These are phyloP conservation scores for Cymbopogon flexuosus DNA, from an alignment of 202 grass and related monocot species.

Conservation along the genomic window DNA sequence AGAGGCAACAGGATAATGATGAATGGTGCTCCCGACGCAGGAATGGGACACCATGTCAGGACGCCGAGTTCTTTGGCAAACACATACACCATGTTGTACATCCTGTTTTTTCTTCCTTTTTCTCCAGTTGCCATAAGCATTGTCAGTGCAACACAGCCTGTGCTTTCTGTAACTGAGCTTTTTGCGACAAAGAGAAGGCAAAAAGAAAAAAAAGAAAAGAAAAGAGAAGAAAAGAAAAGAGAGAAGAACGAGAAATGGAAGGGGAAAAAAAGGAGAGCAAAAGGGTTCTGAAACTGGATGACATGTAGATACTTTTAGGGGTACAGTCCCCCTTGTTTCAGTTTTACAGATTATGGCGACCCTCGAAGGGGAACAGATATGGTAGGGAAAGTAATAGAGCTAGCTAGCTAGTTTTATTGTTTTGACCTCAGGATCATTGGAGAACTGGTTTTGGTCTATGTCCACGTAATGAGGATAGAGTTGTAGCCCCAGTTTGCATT, in stretches of 20 bases:
- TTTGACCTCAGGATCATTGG: background rate
- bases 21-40: conserved; percentile 2
- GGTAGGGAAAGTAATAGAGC: background rate
- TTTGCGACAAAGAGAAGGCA: background rate
- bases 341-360: background rate
- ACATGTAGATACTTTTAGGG: conserved; percentile 24
- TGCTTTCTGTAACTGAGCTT: background rate
- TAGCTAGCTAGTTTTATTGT: conserved; percentile 9
- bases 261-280: background rate
- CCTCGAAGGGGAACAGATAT: background rate
- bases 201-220: background rate
- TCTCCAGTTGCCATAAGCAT: background rate
- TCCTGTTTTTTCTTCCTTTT: conserved; percentile 12
- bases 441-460: background rate
- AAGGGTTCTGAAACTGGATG: background rate
- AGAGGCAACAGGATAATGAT: conserved; percentile 20
- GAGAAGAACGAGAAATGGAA: background rate
- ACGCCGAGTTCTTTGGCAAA: background rate
- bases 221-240: background rate
- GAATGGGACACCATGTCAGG: background rate
- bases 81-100: conserved; percentile 36
- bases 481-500: background rate
- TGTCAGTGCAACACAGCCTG: background rate
- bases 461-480: background rate
- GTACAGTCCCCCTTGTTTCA: background rate